Evolutionary conservation across 1,284 basidiomycete species (phyloP).

Genomic region (Porphyrellus sp.): DNA sequence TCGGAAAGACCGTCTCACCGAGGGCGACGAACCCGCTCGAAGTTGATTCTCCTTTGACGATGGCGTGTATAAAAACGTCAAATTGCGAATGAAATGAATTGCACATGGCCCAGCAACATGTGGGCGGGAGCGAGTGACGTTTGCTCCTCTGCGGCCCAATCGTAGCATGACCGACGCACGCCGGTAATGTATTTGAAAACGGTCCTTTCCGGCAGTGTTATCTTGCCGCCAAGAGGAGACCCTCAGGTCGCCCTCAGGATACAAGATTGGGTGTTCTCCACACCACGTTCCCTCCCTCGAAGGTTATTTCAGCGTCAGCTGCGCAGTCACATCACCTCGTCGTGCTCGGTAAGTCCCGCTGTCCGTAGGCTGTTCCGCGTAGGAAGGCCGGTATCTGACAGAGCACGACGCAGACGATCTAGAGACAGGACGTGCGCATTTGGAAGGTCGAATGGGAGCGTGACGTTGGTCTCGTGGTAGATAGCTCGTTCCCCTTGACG

Average conservation of each 20-base stretch:
- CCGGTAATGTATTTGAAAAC: slow-evolving; percentile 23
- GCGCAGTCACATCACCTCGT: background rate
- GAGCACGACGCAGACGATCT: slow-evolving; percentile 6
- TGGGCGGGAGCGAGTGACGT: slow-evolving; percentile 26
- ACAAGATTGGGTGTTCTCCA: slow-evolving; percentile 24
- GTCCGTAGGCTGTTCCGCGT: slow-evolving; percentile 17
- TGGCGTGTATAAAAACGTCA: slow-evolving; percentile 1
- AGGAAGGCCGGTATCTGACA: slow-evolving; percentile 14
- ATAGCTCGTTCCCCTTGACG: slow-evolving; percentile 15
- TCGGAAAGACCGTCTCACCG: slow-evolving; percentile 17
- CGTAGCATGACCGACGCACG: background rate
- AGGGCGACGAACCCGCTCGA: slow-evolving; percentile 10
- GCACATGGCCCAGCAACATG: slow-evolving; percentile 26
- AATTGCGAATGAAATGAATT: slow-evolving; percentile 19
- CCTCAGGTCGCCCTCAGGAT: background rate
- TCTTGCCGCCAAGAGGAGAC: slow-evolving; percentile 18
- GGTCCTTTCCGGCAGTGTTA: slow-evolving; percentile 21
- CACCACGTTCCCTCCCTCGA: slow-evolving; percentile 34
- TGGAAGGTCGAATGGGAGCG: slow-evolving; percentile 22
- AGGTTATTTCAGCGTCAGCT: slow-evolving; percentile 28
- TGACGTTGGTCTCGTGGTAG: slow-evolving; percentile 12
- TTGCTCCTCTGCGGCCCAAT: slow-evolving; percentile 6
- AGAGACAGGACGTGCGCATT: slow-evolving; percentile 15
- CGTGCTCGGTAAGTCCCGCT: slow-evolving; percentile 26
- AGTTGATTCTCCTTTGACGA: slow-evolving; percentile 8